Evolutionary conservation across 2,329 filamentous ascomycete species (phyloP).

Genomic region (Venturia oleaginea): DNA sequence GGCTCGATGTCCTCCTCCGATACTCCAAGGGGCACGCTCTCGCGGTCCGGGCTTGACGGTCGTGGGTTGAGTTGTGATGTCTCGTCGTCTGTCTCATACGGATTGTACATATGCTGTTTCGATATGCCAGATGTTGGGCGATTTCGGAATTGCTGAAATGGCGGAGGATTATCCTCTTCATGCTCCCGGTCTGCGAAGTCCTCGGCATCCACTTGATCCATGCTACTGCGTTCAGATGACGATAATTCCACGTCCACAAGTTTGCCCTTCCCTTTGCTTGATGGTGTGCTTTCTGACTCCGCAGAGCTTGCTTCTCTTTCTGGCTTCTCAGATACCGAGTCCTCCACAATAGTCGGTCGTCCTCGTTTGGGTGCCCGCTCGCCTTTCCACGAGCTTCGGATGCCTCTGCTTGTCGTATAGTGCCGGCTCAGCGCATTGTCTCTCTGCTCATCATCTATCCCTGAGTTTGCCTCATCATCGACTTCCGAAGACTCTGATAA

Average conservation of each 20-base stretch:
- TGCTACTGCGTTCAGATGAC: slow-evolving; percentile 43
- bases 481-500: slow-evolving; percentile 79
- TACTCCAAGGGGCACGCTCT: slow-evolving; percentile 48
- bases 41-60: slow-evolving; percentile 40
- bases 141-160: slow-evolving; percentile 48
- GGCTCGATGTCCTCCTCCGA: slow-evolving; percentile 36
- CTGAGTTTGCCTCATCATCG: slow-evolving; percentile 57
- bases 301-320: slow-evolving; percentile 31
- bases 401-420: slow-evolving; percentile 39
- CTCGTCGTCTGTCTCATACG: slow-evolving; percentile 44
- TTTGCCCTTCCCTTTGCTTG: slow-evolving; percentile 48
- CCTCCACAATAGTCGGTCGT: slow-evolving; percentile 28
- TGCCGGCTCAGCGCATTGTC: slow-evolving; percentile 21
- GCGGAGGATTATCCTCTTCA: slow-evolving; percentile 44
- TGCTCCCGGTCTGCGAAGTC: slow-evolving; percentile 22
- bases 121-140: slow-evolving; percentile 24
- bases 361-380: slow-evolving; percentile 34
- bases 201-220: slow-evolving; percentile 35
- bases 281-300: slow-evolving; percentile 30
- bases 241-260: slow-evolving; percentile 86
- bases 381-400: slow-evolving; percentile 49
- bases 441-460: slow-evolving; percentile 30
- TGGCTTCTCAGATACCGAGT: slow-evolving; percentile 25
- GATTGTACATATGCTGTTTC: slow-evolving; percentile 23
- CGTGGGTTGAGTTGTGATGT: slow-evolving; percentile 35